A percentile compares a stretch with the other conserved stretches of the same genome.
Conservation (phyloP, 2,329 filamentous ascomycete species). For the Nigrospora oryzae region DNA sequence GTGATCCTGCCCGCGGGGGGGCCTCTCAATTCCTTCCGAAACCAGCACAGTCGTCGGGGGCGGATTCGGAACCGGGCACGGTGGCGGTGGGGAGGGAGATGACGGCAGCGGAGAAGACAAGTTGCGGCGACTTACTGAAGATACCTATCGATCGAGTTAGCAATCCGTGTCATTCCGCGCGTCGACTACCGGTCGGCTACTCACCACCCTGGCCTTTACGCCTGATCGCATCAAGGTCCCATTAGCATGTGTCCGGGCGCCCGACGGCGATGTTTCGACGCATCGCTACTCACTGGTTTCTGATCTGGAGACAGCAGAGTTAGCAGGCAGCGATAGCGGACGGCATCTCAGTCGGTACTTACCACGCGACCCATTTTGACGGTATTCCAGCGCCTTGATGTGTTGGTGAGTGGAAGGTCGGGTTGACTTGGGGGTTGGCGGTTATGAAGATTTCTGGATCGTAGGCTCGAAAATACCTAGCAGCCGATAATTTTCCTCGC, state of each 20-base stretch:
- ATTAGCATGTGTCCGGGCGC: neutral
- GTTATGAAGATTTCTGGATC: slow-evolving; percentile 11
- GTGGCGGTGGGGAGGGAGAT: neutral
- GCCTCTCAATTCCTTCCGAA: neutral
- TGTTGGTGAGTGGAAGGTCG: slow-evolving; percentile 12
- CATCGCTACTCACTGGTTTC: slow-evolving; percentile 56
- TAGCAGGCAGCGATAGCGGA: slow-evolving; percentile 3
- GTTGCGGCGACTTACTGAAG: slow-evolving; percentile 20
- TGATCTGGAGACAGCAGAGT: slow-evolving; percentile 33
- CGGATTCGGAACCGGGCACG: slow-evolving; percentile 1
- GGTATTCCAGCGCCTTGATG: slow-evolving; percentile 7
- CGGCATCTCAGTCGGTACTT: slow-evolving; percentile 9
- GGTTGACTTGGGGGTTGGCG: slow-evolving; percentile 11
- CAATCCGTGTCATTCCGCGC: neutral
- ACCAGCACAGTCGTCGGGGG: neutral
- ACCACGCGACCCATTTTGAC: slow-evolving; percentile 26
- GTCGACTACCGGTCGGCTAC: neutral
- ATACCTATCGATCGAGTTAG: slow-evolving; percentile 10
- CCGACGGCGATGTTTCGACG: slow-evolving; percentile 18
- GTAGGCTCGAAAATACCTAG: neutral
- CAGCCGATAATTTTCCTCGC: slow-evolving; percentile 21
- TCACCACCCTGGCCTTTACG: slow-evolving; percentile 22
- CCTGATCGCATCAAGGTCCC: neutral
- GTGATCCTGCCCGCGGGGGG: no score
- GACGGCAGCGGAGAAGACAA: slow-evolving; percentile 1